Evolutionary conservation across 2,329 filamentous ascomycete species (phyloP), one percentile per base, ranked within the genome.

Genomic region (Colletotrichum scovillei): DNA sequence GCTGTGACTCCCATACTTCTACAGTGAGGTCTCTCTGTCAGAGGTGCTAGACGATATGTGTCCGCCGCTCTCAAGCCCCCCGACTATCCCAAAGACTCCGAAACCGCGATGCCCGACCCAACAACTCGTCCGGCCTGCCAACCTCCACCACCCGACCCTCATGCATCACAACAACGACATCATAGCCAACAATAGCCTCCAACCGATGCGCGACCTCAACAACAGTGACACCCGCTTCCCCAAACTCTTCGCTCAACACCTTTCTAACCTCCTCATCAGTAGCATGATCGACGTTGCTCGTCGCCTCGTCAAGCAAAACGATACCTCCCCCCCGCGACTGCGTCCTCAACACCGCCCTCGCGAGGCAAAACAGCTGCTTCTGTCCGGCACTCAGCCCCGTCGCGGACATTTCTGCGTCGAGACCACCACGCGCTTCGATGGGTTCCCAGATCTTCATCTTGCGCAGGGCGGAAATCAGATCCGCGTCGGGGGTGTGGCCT

Each of bases 311-410:
- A 0, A 82, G 71, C 0, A 82, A 66, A 0, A 82, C 52, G 2
- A 87, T 76, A 1, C 78, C 80, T 4, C 77, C 77, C 8, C 76
- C 16, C 38, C 38, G 38, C 38, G 19, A 1, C 42, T 2, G 42
- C 42, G 8, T 76, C 5, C 77, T 75, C 52, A 88, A 75, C 16
- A 88, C 76, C 0, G 86, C 84, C 62, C 88, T 78, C 0, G 87
- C 86, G 0, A 89, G 78, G 53, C 83, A 84, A 63, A 89, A 86
- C 0, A 89, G 78, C 73, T 89, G 87, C 24, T 81, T 77, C 72
- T 89, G 83, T 0, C 87, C 87, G 30, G 84, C 82, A 0, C 84
- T 87, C 5, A 86, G 76, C 0, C 77, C 76, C 0, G 82, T 73
- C 2, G 77, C 74, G 1, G 76, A 72, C 49, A 87, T 75, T 0